These are phyloP conservation scores for Didymella arachidicola DNA, from an alignment of 2,329 filamentous ascomycete genomes.

Conservation along the genomic window DNA sequence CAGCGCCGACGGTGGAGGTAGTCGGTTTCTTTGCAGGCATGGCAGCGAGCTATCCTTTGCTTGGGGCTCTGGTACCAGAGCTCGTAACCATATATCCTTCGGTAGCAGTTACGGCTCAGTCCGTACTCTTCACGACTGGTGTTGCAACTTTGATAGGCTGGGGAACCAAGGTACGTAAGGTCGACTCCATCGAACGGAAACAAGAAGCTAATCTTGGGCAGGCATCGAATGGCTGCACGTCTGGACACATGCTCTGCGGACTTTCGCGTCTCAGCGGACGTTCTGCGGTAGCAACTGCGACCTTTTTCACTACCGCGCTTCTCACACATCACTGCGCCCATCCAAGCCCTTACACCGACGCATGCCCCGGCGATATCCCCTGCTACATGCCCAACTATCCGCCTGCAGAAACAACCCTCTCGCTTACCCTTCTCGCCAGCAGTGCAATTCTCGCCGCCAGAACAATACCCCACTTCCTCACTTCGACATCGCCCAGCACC, in stretches of 20 bases:
- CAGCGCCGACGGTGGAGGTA: slow-evolving; percentile 52
- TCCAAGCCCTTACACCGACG: slow-evolving; percentile 50
- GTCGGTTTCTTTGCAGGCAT: slow-evolving; percentile 58
- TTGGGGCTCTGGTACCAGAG: slow-evolving; percentile 55
- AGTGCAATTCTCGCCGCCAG: slow-evolving; percentile 37
- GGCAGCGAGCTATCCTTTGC: slow-evolving; percentile 53
- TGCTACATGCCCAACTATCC: slow-evolving; percentile 60
- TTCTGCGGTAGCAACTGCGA: slow-evolving; percentile 56
- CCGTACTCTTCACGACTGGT: slow-evolving; percentile 51
- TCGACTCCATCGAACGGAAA: not conserved
- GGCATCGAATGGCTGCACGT: slow-evolving; percentile 59
- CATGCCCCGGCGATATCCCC: slow-evolving; percentile 50
- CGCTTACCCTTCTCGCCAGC: slow-evolving; percentile 48
- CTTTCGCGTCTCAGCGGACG: slow-evolving; percentile 59
- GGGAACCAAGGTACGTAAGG: slow-evolving; percentile 59
- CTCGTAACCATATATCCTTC: slow-evolving; percentile 55
- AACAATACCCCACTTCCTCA: slow-evolving; percentile 34
- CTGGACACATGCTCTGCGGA: slow-evolving; percentile 64
- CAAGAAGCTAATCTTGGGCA: slow-evolving; percentile 23
- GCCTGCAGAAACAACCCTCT: slow-evolving; percentile 34
- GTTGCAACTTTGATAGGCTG: slow-evolving; percentile 58
- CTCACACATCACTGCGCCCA: slow-evolving; percentile 51
- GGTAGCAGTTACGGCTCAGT: slow-evolving; percentile 44
- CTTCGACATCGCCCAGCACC: slow-evolving; percentile 10
- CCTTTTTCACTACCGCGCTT: slow-evolving; percentile 46